Evolutionary conservation across 768 basidiomycete species (phyloP).

Genomic region (Suillus placidus): DNA sequence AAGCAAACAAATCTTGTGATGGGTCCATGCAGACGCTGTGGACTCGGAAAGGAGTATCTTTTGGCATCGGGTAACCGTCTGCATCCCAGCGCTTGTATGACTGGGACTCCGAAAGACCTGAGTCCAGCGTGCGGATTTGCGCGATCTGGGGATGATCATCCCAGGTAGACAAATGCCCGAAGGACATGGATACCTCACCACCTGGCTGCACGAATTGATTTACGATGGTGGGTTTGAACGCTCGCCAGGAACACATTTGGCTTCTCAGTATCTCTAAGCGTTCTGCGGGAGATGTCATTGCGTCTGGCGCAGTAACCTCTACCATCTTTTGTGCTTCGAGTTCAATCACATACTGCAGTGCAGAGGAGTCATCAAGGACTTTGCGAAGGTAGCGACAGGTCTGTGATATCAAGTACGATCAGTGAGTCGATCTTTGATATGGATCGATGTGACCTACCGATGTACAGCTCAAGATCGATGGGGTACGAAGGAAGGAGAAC

Average conservation of each 20-base stretch:
- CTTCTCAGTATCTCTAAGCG: conserved; percentile 1
- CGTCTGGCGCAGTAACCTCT: background rate
- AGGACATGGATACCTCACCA: background rate
- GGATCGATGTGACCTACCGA: background rate
- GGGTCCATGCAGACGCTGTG: background rate
- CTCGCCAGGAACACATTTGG: conserved; percentile 1
- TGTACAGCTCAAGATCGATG: conserved; percentile 1
- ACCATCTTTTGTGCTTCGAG: conserved; percentile 6
- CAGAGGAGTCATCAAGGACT: background rate
- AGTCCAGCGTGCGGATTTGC: conserved; percentile 1
- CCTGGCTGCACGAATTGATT: background rate
- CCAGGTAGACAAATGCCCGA: background rate
- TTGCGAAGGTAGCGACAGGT: conserved; percentile 4
- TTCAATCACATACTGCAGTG: conserved; percentile 5
- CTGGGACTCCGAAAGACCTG: background rate
- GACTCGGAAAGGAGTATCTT: background rate
- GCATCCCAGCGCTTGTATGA: background rate
- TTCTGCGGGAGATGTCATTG: conserved; percentile 1
- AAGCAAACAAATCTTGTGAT: conserved; percentile 1
- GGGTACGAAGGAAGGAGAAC: background rate
- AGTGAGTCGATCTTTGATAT: background rate
- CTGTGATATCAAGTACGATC: background rate
- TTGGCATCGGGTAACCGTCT: background rate
- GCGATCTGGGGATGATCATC: background rate
- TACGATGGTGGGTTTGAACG: background rate